A percentile compares a stretch with the other conserved stretches of the same genome.
These are phyloP conservation scores for Ogataea minuta DNA, from an alignment of 805 yeast species.

Conservation along the genomic window DNA sequence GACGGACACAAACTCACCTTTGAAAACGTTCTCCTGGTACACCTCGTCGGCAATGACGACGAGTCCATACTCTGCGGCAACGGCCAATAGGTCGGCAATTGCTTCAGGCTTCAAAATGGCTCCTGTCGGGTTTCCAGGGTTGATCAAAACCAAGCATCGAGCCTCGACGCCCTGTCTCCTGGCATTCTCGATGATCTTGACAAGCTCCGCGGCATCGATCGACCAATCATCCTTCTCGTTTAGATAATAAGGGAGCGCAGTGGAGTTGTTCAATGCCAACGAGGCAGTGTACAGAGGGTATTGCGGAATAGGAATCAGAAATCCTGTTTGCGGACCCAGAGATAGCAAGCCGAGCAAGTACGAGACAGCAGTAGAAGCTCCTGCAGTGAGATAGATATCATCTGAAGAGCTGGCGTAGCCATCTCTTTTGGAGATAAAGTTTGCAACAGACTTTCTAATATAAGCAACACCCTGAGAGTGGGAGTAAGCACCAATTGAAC, in stretches of 20 bases:
- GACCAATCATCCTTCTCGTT: constrained; percentile 85
- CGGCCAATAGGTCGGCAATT: constrained; percentile 66
- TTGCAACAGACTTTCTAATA: constrained; percentile 76
- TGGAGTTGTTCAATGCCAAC: constrained; percentile 76
- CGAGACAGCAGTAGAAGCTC: constrained; percentile 94
- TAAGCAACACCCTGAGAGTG: constrained; percentile 82
- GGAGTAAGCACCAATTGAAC: constrained; percentile 94
- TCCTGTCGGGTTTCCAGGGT: constrained; percentile 99
- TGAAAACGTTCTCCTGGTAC: constrained; percentile 88
- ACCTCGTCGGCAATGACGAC: constrained; percentile 97
- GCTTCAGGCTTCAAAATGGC: constrained; percentile 64
- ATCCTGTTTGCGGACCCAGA: constrained; percentile 68
- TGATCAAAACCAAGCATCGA: constrained; percentile 84
- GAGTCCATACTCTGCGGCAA: constrained; percentile 82
- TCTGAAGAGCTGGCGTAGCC: constrained; percentile 65
- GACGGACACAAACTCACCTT: constrained; percentile 79
- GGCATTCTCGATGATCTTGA: constrained; percentile 49
- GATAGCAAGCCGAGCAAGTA: constrained; percentile 71
- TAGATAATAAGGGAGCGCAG: constrained; percentile 82
- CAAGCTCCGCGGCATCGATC: constrained; percentile 66
- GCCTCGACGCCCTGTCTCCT: constrained; percentile 54
- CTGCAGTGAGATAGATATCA: constrained; percentile 81
- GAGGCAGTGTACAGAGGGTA: constrained; percentile 98
- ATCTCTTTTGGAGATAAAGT: constrained; percentile 77
- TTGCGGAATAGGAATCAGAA: constrained; percentile 94